Evolutionary conservation across 2,329 filamentous ascomycete genomes (phyloP).

Genomic region (Ampelomyces quisqualis): DNA sequence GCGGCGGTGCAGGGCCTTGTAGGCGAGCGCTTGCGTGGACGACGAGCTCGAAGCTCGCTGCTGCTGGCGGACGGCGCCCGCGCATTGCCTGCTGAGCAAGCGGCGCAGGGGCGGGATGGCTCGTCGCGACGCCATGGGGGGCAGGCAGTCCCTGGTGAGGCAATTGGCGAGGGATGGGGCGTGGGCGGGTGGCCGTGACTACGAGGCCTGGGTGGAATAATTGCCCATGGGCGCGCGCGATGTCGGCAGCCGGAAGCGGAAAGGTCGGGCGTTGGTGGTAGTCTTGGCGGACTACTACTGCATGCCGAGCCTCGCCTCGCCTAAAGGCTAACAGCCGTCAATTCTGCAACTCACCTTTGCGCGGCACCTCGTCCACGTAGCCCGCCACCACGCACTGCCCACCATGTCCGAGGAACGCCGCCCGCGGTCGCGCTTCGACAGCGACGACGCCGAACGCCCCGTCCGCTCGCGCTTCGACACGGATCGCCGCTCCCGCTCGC

Average conservation of each 20-base stretch:
- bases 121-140: constrained; percentile 47
- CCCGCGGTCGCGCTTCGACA: constrained; percentile 93
- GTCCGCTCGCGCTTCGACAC: constrained; percentile 72
- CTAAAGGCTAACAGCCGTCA: too few species aligned
- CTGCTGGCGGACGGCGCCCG: constrained; percentile 32
- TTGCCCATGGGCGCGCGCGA: constrained; percentile 9
- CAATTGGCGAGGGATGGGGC: constrained; percentile 19
- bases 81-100: constrained; percentile 32
- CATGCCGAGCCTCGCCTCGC: constrained; percentile 4
- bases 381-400: background rate
- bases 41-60: constrained; percentile 52
- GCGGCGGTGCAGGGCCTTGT: constrained; percentile 93
- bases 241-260: constrained; percentile 5
- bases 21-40: constrained; percentile 90
- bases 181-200: constrained; percentile 5
- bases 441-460: constrained; percentile 72
- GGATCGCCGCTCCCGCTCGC: constrained; percentile 66
- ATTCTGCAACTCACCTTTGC: constrained; percentile 1
- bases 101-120: constrained; percentile 44
- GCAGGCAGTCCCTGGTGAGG: constrained; percentile 12
- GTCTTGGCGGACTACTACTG: background rate
- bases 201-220: too few species aligned
- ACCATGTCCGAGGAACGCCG: constrained; percentile 76
- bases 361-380: constrained; percentile 1
- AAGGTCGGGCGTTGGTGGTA: constrained; percentile 5